phyloP scores from a whole-genome alignment of 352 stramenopile species.

The Phytopythium chamaehyphon region DNA sequence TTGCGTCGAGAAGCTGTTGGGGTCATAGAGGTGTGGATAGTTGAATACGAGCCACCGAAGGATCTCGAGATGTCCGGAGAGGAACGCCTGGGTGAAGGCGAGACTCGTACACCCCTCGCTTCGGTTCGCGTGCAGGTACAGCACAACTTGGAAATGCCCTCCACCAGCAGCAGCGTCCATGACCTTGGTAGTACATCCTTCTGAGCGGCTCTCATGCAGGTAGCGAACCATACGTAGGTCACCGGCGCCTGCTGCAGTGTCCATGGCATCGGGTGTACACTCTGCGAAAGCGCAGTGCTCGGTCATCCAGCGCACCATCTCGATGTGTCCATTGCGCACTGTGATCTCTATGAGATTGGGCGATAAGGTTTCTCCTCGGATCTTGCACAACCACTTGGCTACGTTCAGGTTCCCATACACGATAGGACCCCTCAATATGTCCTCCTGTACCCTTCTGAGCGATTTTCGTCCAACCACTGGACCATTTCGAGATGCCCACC shows the following conservation, averaged over 20 bases:
- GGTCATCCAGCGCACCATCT: neutral
- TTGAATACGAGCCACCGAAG: too few relatives aligned
- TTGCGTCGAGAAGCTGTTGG: too few relatives aligned
- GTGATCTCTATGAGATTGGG: neutral
- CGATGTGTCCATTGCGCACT: neutral
- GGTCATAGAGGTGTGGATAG: too few relatives aligned
- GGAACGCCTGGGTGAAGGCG: too few relatives aligned
- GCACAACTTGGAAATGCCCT: neutral
- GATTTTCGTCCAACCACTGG: neutral
- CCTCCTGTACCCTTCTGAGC: neutral
- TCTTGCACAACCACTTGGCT: neutral
- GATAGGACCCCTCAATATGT: too few relatives aligned
- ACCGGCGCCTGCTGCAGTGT: neutral
- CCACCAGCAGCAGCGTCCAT: neutral
- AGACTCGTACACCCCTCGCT: too few relatives aligned
- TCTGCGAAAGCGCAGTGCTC: neutral
- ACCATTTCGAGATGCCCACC: slow-evolving; percentile 1
- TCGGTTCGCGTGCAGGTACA: too few relatives aligned
- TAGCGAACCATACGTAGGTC: neutral
- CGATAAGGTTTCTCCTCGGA: neutral
- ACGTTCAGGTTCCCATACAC: too few relatives aligned
- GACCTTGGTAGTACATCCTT: neutral
- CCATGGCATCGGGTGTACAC: neutral
- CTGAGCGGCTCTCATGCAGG: neutral
- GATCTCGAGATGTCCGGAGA: too few relatives aligned